A percentile compares a stretch with the other conserved stretches of the same genome.
These are phyloP conservation scores for Lodderomyces margitis DNA, from an alignment of 1,139 yeast genomes.

Conservation along the genomic window DNA sequence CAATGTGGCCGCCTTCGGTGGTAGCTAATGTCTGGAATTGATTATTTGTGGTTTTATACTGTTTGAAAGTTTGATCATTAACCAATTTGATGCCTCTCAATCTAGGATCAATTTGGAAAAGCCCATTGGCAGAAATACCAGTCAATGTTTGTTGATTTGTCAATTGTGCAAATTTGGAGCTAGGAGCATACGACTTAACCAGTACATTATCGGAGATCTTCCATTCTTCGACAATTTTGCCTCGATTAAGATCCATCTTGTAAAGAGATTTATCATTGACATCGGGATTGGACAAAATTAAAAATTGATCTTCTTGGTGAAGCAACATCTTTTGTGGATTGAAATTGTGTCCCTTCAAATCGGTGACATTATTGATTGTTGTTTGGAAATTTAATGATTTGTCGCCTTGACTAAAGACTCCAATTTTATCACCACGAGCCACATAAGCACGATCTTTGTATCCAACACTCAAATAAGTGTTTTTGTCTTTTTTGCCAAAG, in stretches of 20 bases:
- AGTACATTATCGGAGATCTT: conserved; percentile 42
- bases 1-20: conserved; percentile 70
- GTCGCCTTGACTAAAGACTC: conserved; percentile 67
- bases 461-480: conserved; percentile 70
- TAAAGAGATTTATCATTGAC: conserved; percentile 43
- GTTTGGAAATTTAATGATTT: conserved; percentile 59
- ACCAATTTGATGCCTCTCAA: conserved; percentile 53
- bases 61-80: conserved; percentile 36
- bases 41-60: conserved; percentile 52
- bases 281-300: conserved; percentile 60
- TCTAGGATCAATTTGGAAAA: conserved; percentile 81
- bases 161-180: conserved; percentile 68
- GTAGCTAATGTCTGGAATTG: conserved; percentile 66
- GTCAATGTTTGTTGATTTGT: conserved; percentile 71
- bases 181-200: conserved; percentile 62
- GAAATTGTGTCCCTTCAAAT: conserved; percentile 51
- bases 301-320: conserved; percentile 66
- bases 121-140: conserved; percentile 63
- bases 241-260: conserved; percentile 76
- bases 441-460: conserved; percentile 73
- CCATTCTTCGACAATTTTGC: conserved; percentile 86
- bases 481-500: conserved; percentile 31
- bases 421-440: conserved; percentile 73
- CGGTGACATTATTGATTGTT: conserved; percentile 61
- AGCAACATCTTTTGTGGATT: conserved; percentile 69